These are phyloP conservation scores for Amphicarpaea edgeworthii DNA, from an alignment of 306 rosid species.

Conservation along the genomic window DNA sequence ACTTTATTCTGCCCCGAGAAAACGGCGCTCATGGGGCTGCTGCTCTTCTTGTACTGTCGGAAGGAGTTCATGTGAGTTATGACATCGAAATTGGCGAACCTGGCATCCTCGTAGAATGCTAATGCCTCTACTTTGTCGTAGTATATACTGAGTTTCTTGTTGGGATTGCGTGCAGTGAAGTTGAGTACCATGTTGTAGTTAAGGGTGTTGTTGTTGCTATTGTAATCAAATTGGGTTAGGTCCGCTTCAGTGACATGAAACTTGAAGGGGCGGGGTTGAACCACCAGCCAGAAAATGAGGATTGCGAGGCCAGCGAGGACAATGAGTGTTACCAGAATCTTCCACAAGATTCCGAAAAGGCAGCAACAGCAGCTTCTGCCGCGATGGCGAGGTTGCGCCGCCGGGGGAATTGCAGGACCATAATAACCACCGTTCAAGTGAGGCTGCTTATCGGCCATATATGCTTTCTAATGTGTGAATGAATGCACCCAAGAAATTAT, in stretches of 20 bases:
- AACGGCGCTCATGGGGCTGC: slow-evolving; percentile 38
- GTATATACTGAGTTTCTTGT: slow-evolving; percentile 54
- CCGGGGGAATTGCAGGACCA: not conserved
- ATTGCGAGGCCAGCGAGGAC: slow-evolving; percentile 48
- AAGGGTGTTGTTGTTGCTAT: slow-evolving; percentile 46
- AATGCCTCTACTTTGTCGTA: slow-evolving; percentile 53
- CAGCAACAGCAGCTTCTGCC: slow-evolving; percentile 44
- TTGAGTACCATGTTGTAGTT: slow-evolving; percentile 50
- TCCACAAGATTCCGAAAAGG: slow-evolving; percentile 62
- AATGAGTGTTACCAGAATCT: slow-evolving; percentile 53
- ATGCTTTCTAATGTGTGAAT: not conserved
- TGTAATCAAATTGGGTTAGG: slow-evolving; percentile 59
- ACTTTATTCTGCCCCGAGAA: slow-evolving; percentile 53
- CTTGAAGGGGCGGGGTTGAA: slow-evolving; percentile 64
- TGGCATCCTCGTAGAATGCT: slow-evolving; percentile 44
- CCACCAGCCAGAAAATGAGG: slow-evolving; percentile 68
- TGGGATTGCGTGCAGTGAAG: slow-evolving; percentile 61
- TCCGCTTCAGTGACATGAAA: slow-evolving; percentile 59
- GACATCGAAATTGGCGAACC: slow-evolving; percentile 35
- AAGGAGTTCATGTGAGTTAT: slow-evolving; percentile 52
- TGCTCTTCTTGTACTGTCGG: slow-evolving; percentile 55
- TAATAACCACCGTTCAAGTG: not conserved
- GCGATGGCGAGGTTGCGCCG: not conserved
- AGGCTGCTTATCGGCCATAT: not conserved
- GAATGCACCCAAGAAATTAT: too few species aligned